phyloP scores from a whole-genome alignment of 257 asterid genomes.

The Lavandula angustifolia region DNA sequence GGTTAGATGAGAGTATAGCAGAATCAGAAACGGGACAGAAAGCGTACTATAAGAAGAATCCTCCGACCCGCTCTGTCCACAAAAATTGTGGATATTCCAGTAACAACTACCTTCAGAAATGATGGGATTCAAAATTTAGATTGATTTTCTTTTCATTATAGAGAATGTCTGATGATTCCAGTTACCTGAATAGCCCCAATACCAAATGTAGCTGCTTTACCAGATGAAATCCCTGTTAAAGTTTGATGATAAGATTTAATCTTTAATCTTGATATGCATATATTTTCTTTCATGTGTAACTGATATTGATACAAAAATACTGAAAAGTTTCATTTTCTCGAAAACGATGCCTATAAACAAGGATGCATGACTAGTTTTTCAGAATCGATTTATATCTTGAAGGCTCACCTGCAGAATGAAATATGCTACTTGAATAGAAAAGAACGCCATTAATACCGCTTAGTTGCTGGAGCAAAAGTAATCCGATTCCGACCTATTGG shows the following conservation, averaged over 20 bases:
- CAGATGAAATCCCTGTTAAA: constrained; percentile 63
- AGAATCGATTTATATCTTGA: constrained; percentile 7
- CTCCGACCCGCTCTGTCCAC: constrained; percentile 85
- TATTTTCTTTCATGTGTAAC: constrained; percentile 1
- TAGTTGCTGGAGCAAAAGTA: constrained; percentile 81
- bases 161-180: constrained; percentile 1
- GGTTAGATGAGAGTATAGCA: constrained; percentile 1
- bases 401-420: constrained; percentile 67
- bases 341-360: not conserved
- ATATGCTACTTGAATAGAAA: constrained; percentile 85
- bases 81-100: constrained; percentile 63
- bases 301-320: too few relatives aligned
- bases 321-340: too few relatives aligned
- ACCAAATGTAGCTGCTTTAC: constrained; percentile 79
- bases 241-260: constrained; percentile 22
- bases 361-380: not conserved
- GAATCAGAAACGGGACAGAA: not conserved
- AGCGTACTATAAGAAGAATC: constrained; percentile 73
- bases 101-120: constrained; percentile 58
- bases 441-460: constrained; percentile 83
- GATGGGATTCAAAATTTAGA: constrained; percentile 15
- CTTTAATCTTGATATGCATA: constrained; percentile 2
- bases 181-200: constrained; percentile 83
- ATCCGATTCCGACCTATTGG: constrained; percentile 78
- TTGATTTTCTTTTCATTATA: not conserved